Evolutionary conservation across 257 asterid genomes (phyloP), one percentile per base, ranked within the genome.

Genomic region (Thymus quinquecostatus): DNA sequence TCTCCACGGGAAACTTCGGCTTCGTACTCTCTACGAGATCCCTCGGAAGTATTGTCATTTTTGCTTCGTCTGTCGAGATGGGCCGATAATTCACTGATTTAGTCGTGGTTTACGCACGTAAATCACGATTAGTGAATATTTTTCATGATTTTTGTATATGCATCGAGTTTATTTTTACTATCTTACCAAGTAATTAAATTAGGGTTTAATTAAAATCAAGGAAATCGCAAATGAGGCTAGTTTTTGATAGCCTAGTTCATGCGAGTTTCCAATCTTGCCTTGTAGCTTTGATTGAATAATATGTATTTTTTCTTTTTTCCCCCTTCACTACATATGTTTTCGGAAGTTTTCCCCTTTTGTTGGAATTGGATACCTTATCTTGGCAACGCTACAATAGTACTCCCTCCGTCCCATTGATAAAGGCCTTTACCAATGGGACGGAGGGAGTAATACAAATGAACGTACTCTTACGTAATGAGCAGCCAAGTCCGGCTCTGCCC

Each of bases 1-100:
- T 71, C 45, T 5, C 88, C 95, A 11, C 83, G 83, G 63, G 93
- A 89, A 34, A 87, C 97, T 2, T 48, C 71, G 62, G 97, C 95
- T 45, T 74, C 86, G 5, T 74, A 82, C 47, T 92, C 96, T 29
- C 77, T 92, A 1, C 87, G 74, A 0, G 92, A 89, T 68, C 86
- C 97, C 4, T 76, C 87, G 0, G 87, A 92, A 70, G 97, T 92
- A 28, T 60, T 82, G 0, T 70, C 81, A 0, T 92, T 92, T 74
- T 56, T 92, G 70, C 70, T 58, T 2, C 84, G 76, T 12, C 53
- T 92, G 38, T 90, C 97, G 1, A 72, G 77, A 32, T 79, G 88
- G 90, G 81, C 75, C 11, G 82, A 76, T 6, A 2, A 13, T 43
- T 28, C 38, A 14, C 50, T 66, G 28, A 29, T 28, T 45, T 45